A percentile compares a stretch with the other conserved stretches of the same genome.
These are phyloP conservation scores for Tricholoma furcatifolium DNA, from an alignment of 768 basidiomycete genomes.

Conservation along the genomic window DNA sequence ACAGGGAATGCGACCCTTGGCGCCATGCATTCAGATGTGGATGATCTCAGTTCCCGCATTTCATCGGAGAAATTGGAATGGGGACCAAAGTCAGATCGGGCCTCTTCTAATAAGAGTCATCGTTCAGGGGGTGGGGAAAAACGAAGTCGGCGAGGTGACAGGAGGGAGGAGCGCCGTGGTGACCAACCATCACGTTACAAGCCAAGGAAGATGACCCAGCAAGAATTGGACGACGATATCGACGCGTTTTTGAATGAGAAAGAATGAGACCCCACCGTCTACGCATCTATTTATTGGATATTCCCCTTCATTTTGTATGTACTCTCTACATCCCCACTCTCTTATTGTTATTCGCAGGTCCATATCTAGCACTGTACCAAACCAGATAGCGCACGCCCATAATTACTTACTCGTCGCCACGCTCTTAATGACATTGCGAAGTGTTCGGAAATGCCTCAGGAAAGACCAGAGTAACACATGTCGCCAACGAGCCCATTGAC, in stretches of 20 bases:
- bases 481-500: too few species aligned
- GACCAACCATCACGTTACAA: constrained; percentile 36
- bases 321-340: constrained; percentile 4
- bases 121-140: constrained; percentile 15
- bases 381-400: not conserved
- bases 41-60: constrained; percentile 18
- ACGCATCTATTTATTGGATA: not conserved
- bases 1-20: constrained; percentile 24
- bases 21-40: constrained; percentile 21
- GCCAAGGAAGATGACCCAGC: constrained; percentile 57
- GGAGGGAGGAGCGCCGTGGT: constrained; percentile 25
- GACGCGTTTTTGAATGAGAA: constrained; percentile 71
- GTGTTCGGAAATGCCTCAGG: not conserved
- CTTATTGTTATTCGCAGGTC: not conserved
- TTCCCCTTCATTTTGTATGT: constrained; percentile 5
- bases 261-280: constrained; percentile 15
- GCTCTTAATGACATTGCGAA: not conserved
- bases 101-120: constrained; percentile 7
- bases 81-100: constrained; percentile 18
- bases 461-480: too few species aligned
- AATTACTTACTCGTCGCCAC: not conserved
- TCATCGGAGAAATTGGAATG: constrained; percentile 18
- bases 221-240: constrained; percentile 81
- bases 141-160: constrained; percentile 20
- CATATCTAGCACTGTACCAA: not conserved